Percentiles rank a stretch among this genome's conserved stretches.
Evolutionary conservation across 306 rosid species (phyloP).

Genomic region (Hippophae gyantsensis): DNA sequence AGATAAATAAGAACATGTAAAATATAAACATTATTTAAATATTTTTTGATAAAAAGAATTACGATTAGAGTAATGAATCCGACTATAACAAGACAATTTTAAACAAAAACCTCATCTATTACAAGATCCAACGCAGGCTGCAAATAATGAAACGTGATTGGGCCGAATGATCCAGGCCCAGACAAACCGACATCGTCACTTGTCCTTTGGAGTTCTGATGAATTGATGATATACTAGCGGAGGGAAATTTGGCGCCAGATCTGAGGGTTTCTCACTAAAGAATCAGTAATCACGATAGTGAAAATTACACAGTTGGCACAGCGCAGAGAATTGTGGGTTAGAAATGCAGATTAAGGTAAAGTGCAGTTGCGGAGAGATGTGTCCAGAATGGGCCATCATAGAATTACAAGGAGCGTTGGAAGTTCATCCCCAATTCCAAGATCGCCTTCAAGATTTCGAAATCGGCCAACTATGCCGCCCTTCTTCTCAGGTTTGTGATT

Average conservation of each 20-base stretch:
- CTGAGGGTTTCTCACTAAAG: not conserved
- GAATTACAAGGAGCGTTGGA: conserved; percentile 73
- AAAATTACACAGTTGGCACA: not conserved
- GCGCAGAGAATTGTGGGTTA: not conserved
- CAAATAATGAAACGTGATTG: no score
- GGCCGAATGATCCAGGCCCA: no score
- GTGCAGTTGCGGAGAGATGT: conserved; percentile 53
- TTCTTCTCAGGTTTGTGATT: conserved; percentile 43
- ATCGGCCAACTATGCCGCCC: conserved; percentile 73
- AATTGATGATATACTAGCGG: not conserved
- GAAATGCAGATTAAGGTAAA: conserved; percentile 58
- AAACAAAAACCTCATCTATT: no score
- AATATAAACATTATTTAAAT: no score
- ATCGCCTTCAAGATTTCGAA: conserved; percentile 48
- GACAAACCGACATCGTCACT: not conserved
- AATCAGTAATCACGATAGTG: no score
- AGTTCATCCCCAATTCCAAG: conserved; percentile 45
- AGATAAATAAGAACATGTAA: no score
- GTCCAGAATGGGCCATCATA: conserved; percentile 71
- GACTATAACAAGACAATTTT: no score
- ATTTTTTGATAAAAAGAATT: no score
- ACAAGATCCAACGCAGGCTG: no score
- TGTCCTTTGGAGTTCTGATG: not conserved
- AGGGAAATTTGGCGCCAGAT: not conserved
- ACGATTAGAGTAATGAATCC: no score